A percentile compares a stretch with the other conserved stretches of the same genome.
These are phyloP conservation scores for Suillus ampliporus DNA, from an alignment of 768 basidiomycete genomes.

Conservation along the genomic window DNA sequence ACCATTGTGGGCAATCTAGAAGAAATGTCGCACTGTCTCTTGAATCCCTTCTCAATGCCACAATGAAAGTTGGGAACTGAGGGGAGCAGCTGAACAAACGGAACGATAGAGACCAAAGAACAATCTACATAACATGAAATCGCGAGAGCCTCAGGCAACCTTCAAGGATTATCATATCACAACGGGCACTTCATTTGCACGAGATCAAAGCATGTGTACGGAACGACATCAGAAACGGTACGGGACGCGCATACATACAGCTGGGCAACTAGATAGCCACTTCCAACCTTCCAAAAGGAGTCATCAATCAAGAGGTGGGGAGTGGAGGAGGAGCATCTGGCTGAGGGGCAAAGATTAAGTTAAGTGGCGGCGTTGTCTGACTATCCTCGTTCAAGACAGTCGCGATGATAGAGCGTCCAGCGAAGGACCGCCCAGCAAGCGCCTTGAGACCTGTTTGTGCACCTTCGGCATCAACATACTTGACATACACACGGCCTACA, in stretches of 20 bases:
- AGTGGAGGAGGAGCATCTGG: constrained; percentile 83
- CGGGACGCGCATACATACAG: constrained; percentile 29
- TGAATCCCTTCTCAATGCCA: no score
- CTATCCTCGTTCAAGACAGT: constrained; percentile 84
- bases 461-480: constrained; percentile 66
- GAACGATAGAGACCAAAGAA: constrained; percentile 11
- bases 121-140: neutral
- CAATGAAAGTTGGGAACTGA: neutral
- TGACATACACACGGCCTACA: constrained; percentile 95
- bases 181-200: constrained; percentile 1
- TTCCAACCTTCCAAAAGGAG: constrained; percentile 17
- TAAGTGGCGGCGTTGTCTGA: constrained; percentile 82
- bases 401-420: constrained; percentile 85
- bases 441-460: constrained; percentile 80
- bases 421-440: constrained; percentile 89
- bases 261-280: constrained; percentile 21
- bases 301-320: constrained; percentile 43
- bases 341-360: constrained; percentile 83
- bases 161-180: neutral
- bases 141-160: neutral
- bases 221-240: constrained; percentile 2
- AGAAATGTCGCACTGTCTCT: no score
- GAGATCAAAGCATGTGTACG: constrained; percentile 8
- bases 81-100: neutral
- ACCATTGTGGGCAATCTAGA: no score